Conservation (phyloP, 1,139 yeast species). For the Tardiomyces blankii region DNA sequence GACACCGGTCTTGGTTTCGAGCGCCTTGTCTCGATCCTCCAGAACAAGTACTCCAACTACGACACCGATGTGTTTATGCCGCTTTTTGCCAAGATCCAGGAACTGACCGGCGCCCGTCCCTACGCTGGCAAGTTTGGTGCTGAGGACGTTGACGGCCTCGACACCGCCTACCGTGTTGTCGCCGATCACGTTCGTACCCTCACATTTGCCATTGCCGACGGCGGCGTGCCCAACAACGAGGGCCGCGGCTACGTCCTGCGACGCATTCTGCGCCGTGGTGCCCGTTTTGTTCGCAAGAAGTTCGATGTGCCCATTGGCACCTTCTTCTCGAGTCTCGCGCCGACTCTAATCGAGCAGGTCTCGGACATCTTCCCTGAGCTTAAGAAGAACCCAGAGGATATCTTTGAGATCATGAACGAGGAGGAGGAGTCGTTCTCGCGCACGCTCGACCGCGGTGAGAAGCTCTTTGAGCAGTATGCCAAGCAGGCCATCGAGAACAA, state of each 20-base stretch:
- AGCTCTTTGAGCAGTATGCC: slow-evolving; percentile 88
- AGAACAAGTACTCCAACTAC: slow-evolving; percentile 81
- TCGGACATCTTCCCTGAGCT: slow-evolving; percentile 87
- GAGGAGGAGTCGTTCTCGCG: slow-evolving; percentile 92
- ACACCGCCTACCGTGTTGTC: slow-evolving; percentile 94
- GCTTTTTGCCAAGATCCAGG: slow-evolving; percentile 72
- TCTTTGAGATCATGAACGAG: slow-evolving; percentile 86
- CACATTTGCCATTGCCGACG: slow-evolving; percentile 93
- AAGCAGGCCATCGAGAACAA: slow-evolving; percentile 66
- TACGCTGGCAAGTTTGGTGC: slow-evolving; percentile 88
- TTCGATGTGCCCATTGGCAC: slow-evolving; percentile 92
- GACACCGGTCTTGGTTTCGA: slow-evolving; percentile 99
- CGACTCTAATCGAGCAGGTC: slow-evolving; percentile 85
- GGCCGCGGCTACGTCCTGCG: slow-evolving; percentile 98
- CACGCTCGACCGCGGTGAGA: slow-evolving; percentile 97
- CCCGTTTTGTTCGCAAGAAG: slow-evolving; percentile 92
- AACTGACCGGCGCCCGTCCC: slow-evolving; percentile 84
- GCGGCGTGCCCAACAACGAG: slow-evolving; percentile 98
- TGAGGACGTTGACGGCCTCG: slow-evolving; percentile 89
- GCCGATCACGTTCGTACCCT: slow-evolving; percentile 98
- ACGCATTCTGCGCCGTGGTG: slow-evolving; percentile 95
- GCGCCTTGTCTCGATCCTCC: slow-evolving; percentile 88
- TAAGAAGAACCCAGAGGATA: slow-evolving; percentile 53
- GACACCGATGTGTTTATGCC: slow-evolving; percentile 97
- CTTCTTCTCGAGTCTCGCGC: slow-evolving; percentile 85